Evolutionary conservation across 768 basidiomycete species (phyloP).

Genomic region (Hemileccinum rubropunctum): DNA sequence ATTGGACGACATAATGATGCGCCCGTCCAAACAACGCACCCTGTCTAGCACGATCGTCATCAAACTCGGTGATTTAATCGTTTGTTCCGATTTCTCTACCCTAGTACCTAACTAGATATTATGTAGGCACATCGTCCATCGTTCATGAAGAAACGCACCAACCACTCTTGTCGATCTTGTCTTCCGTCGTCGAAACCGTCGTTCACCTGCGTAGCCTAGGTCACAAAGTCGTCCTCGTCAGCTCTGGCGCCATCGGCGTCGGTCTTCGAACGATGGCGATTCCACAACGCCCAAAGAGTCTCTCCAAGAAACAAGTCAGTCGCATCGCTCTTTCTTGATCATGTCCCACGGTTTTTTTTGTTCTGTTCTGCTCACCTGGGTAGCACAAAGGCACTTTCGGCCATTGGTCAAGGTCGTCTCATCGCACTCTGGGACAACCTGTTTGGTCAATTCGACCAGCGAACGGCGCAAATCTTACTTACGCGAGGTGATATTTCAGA

Average conservation of each 20-base stretch:
- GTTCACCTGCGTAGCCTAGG: slow-evolving; percentile 72
- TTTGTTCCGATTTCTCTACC: background rate
- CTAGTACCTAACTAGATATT: slow-evolving; percentile 10
- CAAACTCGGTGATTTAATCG: slow-evolving; percentile 66
- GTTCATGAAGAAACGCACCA: slow-evolving; percentile 93
- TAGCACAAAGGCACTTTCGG: slow-evolving; percentile 77
- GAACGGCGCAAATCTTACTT: slow-evolving; percentile 91
- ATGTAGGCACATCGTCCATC: slow-evolving; percentile 86
- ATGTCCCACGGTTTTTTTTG: background rate
- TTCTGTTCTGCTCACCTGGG: slow-evolving; percentile 15
- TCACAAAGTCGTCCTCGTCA: slow-evolving; percentile 93
- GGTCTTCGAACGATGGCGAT: slow-evolving; percentile 91
- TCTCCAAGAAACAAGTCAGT: slow-evolving; percentile 88
- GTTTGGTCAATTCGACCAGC: slow-evolving; percentile 90
- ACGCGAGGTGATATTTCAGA: slow-evolving; percentile 97
- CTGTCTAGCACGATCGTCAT: slow-evolving; percentile 72
- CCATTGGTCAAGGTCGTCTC: slow-evolving; percentile 93
- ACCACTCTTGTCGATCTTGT: slow-evolving; percentile 87
- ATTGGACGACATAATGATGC: slow-evolving; percentile 14
- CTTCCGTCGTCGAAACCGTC: slow-evolving; percentile 90
- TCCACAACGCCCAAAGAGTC: slow-evolving; percentile 71
- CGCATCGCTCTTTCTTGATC: background rate
- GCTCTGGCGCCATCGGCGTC: slow-evolving; percentile 96
- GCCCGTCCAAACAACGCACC: slow-evolving; percentile 21
- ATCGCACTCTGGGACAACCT: slow-evolving; percentile 98